Conservation (phyloP, 768 basidiomycete genomes). For the Rhizopogon vulgaris region DNA sequence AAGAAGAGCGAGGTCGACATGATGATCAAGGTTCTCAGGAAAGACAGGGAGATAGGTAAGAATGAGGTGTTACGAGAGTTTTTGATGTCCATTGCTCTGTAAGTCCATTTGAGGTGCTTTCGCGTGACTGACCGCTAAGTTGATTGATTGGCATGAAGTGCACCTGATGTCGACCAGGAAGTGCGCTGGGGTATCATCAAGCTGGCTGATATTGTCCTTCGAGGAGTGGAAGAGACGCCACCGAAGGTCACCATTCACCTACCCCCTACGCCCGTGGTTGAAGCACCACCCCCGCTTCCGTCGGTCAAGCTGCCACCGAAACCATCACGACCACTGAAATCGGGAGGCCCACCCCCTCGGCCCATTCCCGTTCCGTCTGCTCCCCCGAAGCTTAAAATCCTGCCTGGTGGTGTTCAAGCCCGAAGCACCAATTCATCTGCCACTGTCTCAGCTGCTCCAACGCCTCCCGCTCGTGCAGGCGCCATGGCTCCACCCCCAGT, state of each 20-base stretch:
- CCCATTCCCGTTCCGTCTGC: slow-evolving; percentile 23
- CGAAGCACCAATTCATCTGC: slow-evolving; percentile 14
- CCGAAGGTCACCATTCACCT: slow-evolving; percentile 87
- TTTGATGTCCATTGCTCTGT: slow-evolving; percentile 81
- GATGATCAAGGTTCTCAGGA: slow-evolving; percentile 82
- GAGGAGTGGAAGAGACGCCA: slow-evolving; percentile 73
- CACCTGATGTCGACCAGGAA: slow-evolving; percentile 75
- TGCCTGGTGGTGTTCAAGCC: slow-evolving; percentile 14
- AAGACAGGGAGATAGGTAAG: slow-evolving; percentile 81
- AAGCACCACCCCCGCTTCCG: slow-evolving; percentile 50
- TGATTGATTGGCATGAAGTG: slow-evolving; percentile 34
- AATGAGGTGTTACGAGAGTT: slow-evolving; percentile 74
- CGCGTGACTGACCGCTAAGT: slow-evolving; percentile 2
- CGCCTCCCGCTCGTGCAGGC: slow-evolving; percentile 5
- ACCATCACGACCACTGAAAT: slow-evolving; percentile 26
- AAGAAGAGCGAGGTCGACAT: slow-evolving; percentile 80
- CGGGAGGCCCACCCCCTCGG: slow-evolving; percentile 27
- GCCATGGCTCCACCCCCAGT: slow-evolving; percentile 26
- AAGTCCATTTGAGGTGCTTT: slow-evolving; percentile 19
- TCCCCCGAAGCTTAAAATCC: slow-evolving; percentile 52
- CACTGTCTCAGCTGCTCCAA: slow-evolving; percentile 4
- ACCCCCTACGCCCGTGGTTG: slow-evolving; percentile 63
- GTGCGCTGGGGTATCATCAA: slow-evolving; percentile 91
- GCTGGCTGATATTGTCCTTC: slow-evolving; percentile 82
- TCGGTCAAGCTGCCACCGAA: slow-evolving; percentile 48